A percentile compares a stretch with the other conserved stretches of the same genome.
These are phyloP conservation scores for Dendrobium officinale DNA, from an alignment of 106 monocot genomes.

Conservation along the genomic window DNA sequence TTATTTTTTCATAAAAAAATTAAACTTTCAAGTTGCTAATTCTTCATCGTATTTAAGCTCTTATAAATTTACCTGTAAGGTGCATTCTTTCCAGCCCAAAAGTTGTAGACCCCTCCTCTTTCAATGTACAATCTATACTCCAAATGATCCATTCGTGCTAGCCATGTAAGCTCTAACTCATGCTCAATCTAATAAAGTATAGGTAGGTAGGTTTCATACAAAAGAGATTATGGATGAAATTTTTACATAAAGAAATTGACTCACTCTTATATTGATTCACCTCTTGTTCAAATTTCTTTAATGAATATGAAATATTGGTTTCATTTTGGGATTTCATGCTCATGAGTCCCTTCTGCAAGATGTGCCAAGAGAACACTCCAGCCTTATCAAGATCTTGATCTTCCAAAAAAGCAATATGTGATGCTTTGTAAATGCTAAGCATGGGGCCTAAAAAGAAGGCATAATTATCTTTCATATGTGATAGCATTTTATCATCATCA, in stretches of 20 bases:
- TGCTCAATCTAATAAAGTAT: conserved; percentile 7
- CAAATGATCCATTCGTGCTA: conserved; percentile 26
- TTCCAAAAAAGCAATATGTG: conserved; percentile 10
- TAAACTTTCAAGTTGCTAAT: too few relatives aligned
- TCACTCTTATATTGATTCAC: not conserved
- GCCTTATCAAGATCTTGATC: conserved; percentile 30
- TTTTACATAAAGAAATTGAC: not conserved
- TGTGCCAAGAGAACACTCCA: not conserved
- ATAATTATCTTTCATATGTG: conserved; percentile 19
- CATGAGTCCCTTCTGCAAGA: conserved; percentile 11
- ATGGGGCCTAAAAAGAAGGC: conserved; percentile 10
- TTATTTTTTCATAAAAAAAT: too few relatives aligned
- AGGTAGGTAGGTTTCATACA: too few relatives aligned
- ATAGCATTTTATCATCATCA: conserved; percentile 7
- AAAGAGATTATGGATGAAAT: too few relatives aligned
- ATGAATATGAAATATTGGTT: not conserved
- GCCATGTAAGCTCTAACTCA: conserved; percentile 18
- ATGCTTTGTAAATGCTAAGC: conserved; percentile 21
- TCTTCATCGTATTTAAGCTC: too few relatives aligned
- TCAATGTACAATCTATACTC: conserved; percentile 26
- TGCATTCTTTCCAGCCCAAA: conserved; percentile 13
- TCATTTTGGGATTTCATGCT: too few relatives aligned
- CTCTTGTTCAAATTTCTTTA: conserved; percentile 6
- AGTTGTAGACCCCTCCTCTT: not conserved
- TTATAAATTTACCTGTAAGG: conserved; percentile 11